Conservation (phyloP, 2,329 filamentous ascomycete genomes). For the Ilyonectria sp. region DNA sequence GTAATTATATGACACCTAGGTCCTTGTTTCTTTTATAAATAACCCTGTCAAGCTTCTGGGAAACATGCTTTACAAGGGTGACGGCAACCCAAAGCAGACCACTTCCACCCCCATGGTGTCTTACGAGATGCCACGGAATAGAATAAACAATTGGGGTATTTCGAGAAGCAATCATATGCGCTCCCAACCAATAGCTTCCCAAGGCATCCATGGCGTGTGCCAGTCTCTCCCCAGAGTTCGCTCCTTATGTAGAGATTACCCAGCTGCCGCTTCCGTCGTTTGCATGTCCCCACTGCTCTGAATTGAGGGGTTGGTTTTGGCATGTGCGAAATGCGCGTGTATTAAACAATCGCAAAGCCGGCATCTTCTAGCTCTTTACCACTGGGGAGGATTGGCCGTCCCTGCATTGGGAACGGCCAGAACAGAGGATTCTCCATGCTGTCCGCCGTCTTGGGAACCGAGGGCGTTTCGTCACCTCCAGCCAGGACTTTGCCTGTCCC, state of each 20-base stretch:
- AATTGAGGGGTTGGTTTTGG: not conserved
- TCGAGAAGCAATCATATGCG: not conserved
- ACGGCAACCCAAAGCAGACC: not conserved
- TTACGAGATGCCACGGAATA: constrained; percentile 3
- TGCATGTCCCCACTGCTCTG: not conserved
- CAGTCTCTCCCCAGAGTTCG: not conserved
- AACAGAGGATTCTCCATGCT: constrained; percentile 69
- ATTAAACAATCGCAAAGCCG: constrained; percentile 61
- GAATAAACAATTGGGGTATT: not conserved
- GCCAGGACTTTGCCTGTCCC: constrained; percentile 46
- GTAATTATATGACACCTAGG: constrained; percentile 18
- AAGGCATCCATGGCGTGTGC: not conserved
- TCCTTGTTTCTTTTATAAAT: constrained; percentile 4
- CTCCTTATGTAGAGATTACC: not conserved
- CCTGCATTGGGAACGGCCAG: constrained; percentile 75
- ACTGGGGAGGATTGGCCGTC: constrained; percentile 66
- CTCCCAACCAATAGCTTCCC: not conserved
- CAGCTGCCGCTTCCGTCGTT: not conserved
- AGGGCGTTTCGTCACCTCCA: constrained; percentile 30
- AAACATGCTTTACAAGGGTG: not conserved
- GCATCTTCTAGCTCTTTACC: constrained; percentile 65
- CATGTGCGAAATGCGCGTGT: constrained; percentile 1
- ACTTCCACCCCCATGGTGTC: not conserved
- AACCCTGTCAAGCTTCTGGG: not conserved
- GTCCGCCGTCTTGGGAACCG: constrained; percentile 51